Evolutionary conservation across 306 rosid genomes (phyloP), one percentile per base, ranked within the genome.

Genomic region (Rosa chinensis): DNA sequence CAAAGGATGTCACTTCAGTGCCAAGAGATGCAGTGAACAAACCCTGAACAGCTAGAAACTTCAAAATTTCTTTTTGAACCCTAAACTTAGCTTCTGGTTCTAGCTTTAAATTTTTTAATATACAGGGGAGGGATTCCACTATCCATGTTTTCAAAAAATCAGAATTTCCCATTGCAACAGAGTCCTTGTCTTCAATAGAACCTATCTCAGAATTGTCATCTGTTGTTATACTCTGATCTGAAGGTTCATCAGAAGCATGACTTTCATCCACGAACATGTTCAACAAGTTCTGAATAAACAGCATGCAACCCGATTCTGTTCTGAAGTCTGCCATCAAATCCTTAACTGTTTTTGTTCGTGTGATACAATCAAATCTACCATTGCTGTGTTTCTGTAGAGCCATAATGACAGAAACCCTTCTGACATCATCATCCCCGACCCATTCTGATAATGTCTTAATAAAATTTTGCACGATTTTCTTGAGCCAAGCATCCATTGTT

Each of bases 151-250:
- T 93, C 86, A 96, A 81, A 80, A 77, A 82, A 64, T 96, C 99
- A 64, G 89, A 88, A 87, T 84, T 91, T 40, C 92, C 98, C 78
- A 80, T 73, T 76, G 79, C 90, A 6, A 82, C 79, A 8, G 85
- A 84, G 78, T 90, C 98, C 86, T 91, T 93, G 81, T 93, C 97
- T 88, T 96, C 98, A 40, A 86, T 49, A 10, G 93, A 90, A 74
- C 96, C 97, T 70, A 90, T 84, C 87, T 95, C 99, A 76, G 98
- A 91, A 85, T 93, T 95, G 82, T 95, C 99, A 86, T 95, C 97
- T 49, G 98, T 93, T 74, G 98, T 95, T 88, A 93, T 96, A 86
- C 99, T 93, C 86, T 93, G 99, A 78, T 95, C 99, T 28, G 98
- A 95, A 76, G 99, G 99, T 85, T 95, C 99, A 82, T 95, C 99